Base-by-base conservation (phyloP, 208 protist species). In the Trypanosoma caninum region DNA sequence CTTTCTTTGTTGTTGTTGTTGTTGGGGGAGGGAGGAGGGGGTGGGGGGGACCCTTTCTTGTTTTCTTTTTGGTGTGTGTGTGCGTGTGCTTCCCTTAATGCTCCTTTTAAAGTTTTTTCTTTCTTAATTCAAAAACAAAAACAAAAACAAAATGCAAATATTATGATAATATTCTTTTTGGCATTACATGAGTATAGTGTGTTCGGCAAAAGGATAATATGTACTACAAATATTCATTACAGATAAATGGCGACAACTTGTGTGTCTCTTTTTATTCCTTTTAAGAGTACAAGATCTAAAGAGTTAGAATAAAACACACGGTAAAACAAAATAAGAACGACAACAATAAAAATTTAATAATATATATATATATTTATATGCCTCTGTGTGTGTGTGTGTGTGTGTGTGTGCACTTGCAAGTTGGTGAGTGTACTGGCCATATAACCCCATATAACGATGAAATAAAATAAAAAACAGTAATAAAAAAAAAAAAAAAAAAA, bases 201-300 rank as follows among this genome's bases (percentile, higher is more conserved):
- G 10, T 7, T 16, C 35, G 7, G 35, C 35, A 66, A 41, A 65
- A 50, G 28, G 34, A 38, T 44, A 41, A 56, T 44, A 42, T 55
- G 70, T 30, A 59, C 57, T 9, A 53, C 5, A 53, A 53, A 53
- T 18, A 53, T 33, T 11, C 6, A 53, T 53, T 33, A 28, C 25
- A 33, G 31, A 18, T 23, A 3, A 56, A 42, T n/a, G 23, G 22
- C 25, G 28, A 56, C 10, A 18, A 10, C 7, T 23, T 8, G 18
- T 47, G 18, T 20, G 6, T 23, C 47, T 33, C 25, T 28, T 4
- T 25, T 22, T 34, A 44, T 25, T 14, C n/a, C n/a, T 38, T 14
- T 38, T 14, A 38, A 38, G 13, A 38, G 9, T 14, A 38, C 34
- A 67, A 67, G 48, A 51, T 42, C 50, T 48, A 48, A 64, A 69